Base-by-base conservation (phyloP, 225 moss, liverwort and hornwort species). In the Physcomitrellopsis africana region DNA sequence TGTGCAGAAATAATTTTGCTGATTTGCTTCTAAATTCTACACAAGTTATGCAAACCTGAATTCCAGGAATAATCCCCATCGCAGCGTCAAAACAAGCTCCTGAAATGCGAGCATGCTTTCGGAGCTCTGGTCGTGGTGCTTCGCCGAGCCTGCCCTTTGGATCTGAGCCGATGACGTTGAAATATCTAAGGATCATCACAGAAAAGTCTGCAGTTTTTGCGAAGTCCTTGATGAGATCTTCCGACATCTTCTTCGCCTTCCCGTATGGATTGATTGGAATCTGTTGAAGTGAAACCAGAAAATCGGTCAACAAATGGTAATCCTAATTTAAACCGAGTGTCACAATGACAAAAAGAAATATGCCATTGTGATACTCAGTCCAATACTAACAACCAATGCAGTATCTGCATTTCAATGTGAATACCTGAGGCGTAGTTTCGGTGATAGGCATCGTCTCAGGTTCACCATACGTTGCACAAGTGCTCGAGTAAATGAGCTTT, bases 1-100 rank as follows among this genome's bases (percentile, higher is more conserved):
- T 7, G n/a, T 32, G 29, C n/a, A 51, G 6, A 29, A 49, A 15
- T 3, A 11, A 11, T 15, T 3, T 49, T 5, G 1, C 0, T 11
- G 5, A 11, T 3, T 5, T 49, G 32, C 32, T 7, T 37, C 32
- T 4, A 2, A 49, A 49, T 15, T 5, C 48, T 49, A 11, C 10
- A 13, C 48, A 49, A 49, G 3, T 49, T 11, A 3, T 49, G 63
- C 16, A 41, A 63, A 92, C 92, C 86, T 76, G 77, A 10, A 92
- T 79, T 27, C 86, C 92, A 22, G 76, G 55, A 27, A 69, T 76
- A 11, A 84, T 64, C 3, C 90, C 92, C 49, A 77, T 73, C 8
- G 92, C 92, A 73, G 90, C 90, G 78, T 92, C 90, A 80, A 92
- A 90, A 55, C 92, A 92, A 51, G 92, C 92, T 58, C 92, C 92